A percentile compares a stretch with the other conserved stretches of the same genome.
Conservation (phyloP, 2,329 filamentous ascomycete species). For the Orbilia brochopaga region DNA sequence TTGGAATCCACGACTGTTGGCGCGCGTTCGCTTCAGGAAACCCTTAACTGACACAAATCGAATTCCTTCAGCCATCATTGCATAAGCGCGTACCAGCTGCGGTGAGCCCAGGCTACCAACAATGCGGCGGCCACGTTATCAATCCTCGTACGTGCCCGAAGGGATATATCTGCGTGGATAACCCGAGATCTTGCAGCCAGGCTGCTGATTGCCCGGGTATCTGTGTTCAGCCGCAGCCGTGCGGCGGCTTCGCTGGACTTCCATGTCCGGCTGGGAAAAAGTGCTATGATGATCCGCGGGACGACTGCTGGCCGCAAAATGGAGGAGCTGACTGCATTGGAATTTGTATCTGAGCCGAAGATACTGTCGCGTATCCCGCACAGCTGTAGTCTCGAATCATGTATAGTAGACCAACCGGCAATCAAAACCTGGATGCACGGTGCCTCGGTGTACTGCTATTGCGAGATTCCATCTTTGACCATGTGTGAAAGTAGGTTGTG, state of each 20-base stretch:
- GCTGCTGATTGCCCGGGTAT: slow-evolving; percentile 31
- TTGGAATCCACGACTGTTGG: too few species aligned
- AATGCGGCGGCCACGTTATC: slow-evolving; percentile 32
- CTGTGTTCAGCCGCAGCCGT: slow-evolving; percentile 51
- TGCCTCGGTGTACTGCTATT: too few species aligned
- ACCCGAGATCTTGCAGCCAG: slow-evolving; percentile 32
- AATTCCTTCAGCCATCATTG: too few species aligned
- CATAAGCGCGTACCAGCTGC: slow-evolving; percentile 6
- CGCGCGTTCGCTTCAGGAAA: too few species aligned
- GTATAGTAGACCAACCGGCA: too few species aligned
- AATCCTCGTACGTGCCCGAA: slow-evolving; percentile 19
- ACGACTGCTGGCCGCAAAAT: slow-evolving; percentile 58
- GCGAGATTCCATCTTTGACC: too few species aligned
- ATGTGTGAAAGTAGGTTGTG: too few species aligned
- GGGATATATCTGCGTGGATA: slow-evolving; percentile 35
- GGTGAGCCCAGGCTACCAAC: slow-evolving; percentile 20
- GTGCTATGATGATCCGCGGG: slow-evolving; percentile 60
- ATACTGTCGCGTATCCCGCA: too few species aligned
- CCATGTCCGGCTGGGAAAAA: slow-evolving; percentile 56
- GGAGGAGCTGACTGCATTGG: slow-evolving; percentile 60
- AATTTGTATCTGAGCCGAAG: slow-evolving; percentile 58
- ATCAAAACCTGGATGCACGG: too few species aligned
- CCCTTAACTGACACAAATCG: too few species aligned
- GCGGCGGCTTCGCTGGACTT: slow-evolving; percentile 59
- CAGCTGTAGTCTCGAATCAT: too few species aligned